phyloP scores from a whole-genome alignment of 2,329 filamentous ascomycete species.

The Oidium heveae region DNA sequence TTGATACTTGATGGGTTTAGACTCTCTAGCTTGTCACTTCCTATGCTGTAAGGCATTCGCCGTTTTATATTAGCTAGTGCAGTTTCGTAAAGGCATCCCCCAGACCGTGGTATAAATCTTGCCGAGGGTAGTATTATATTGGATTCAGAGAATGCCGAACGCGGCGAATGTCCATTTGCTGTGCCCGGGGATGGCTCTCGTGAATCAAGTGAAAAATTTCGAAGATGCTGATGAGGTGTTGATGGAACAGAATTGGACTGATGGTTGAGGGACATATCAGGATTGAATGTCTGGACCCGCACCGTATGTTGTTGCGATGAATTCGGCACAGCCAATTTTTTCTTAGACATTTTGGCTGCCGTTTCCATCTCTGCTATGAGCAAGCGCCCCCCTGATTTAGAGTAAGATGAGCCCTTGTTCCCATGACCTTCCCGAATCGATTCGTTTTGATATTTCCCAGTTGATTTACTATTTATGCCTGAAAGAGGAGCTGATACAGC shows the following conservation, averaged over 20 bases:
- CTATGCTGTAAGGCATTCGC: slow-evolving; percentile 76
- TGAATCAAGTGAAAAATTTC: slow-evolving; percentile 59
- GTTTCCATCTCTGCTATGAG: slow-evolving; percentile 33
- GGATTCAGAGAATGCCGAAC: slow-evolving; percentile 74
- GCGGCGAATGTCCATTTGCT: slow-evolving; percentile 57
- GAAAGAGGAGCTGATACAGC: slow-evolving; percentile 24
- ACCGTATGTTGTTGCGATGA: slow-evolving; percentile 8
- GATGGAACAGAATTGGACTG: slow-evolving; percentile 82
- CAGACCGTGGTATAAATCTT: slow-evolving; percentile 31
- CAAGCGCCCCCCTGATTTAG: slow-evolving; percentile 34
- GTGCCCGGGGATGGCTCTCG: slow-evolving; percentile 59
- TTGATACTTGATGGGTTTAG: slow-evolving; percentile 48
- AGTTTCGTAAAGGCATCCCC: slow-evolving; percentile 71
- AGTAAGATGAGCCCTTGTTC: slow-evolving; percentile 31
- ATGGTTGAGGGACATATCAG: slow-evolving; percentile 24
- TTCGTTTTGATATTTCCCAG: slow-evolving; percentile 18
- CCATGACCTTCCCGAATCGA: slow-evolving; percentile 26
- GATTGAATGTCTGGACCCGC: slow-evolving; percentile 18
- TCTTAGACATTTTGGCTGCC: slow-evolving; percentile 12
- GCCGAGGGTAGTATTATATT: slow-evolving; percentile 47
- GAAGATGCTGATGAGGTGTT: slow-evolving; percentile 71
- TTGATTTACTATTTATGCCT: slow-evolving; percentile 22
- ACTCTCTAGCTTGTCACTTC: slow-evolving; percentile 52
- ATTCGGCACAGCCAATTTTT: slow-evolving; percentile 12
- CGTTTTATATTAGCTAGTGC: slow-evolving; percentile 57